These are phyloP conservation scores for Colletotrichum tropicicola DNA, from an alignment of 2,329 filamentous ascomycete genomes.

Conservation along the genomic window DNA sequence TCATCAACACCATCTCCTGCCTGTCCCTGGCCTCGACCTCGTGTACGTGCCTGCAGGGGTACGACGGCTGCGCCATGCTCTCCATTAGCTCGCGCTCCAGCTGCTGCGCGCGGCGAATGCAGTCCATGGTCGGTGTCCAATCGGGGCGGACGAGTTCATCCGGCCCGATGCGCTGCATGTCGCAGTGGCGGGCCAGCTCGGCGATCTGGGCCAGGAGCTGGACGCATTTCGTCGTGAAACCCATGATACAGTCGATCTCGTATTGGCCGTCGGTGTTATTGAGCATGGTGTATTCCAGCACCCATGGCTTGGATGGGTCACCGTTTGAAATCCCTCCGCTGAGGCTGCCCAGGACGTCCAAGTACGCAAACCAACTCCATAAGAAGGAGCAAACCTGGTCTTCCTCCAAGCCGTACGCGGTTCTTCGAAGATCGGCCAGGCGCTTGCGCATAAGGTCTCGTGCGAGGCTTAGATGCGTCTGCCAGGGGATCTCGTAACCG, in stretches of 20 bases:
- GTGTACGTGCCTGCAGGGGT: slow-evolving; percentile 52
- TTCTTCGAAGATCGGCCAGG: slow-evolving; percentile 42
- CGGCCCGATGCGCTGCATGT: slow-evolving; percentile 68
- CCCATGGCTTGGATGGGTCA: slow-evolving; percentile 58
- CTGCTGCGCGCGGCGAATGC: slow-evolving; percentile 64
- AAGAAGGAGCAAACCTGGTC: slow-evolving; percentile 77
- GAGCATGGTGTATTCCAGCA: slow-evolving; percentile 61
- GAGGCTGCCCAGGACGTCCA: slow-evolving; percentile 81
- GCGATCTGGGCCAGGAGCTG: slow-evolving; percentile 77
- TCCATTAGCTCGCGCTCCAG: slow-evolving; percentile 70
- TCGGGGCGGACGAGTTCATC: slow-evolving; percentile 45
- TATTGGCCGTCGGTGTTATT: slow-evolving; percentile 64
- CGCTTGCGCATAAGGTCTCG: slow-evolving; percentile 78
- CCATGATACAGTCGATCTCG: slow-evolving; percentile 83
- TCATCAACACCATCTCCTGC: slow-evolving; percentile 74
- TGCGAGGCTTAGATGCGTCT: slow-evolving; percentile 79
- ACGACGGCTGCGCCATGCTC: slow-evolving; percentile 55
- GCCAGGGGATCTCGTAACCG: slow-evolving; percentile 83
- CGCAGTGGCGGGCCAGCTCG: slow-evolving; percentile 74
- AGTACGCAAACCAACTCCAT: slow-evolving; percentile 83
- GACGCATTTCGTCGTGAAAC: slow-evolving; percentile 78
- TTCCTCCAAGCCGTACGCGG: slow-evolving; percentile 52
- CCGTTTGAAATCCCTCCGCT: slow-evolving; percentile 64
- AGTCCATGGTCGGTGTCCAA: slow-evolving; percentile 67
- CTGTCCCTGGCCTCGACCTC: slow-evolving; percentile 64